Evolutionary conservation across 345 rosid genomes (phyloP), one percentile per base, ranked within the genome.

Genomic region (Ceriops decandra): DNA sequence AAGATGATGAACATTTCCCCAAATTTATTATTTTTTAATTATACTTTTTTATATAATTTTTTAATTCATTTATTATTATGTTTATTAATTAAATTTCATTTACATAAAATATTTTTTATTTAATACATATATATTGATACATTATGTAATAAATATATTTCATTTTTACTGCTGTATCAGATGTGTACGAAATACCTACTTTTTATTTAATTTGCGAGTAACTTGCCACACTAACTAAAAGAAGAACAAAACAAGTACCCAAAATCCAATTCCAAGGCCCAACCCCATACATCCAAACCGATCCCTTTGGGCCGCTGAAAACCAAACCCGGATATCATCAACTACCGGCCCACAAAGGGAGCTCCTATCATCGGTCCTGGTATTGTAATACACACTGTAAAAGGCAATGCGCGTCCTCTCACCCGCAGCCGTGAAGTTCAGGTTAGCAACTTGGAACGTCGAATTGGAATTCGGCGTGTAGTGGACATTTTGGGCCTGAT

Each of bases 301-400:
- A 62, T 28, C 59, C 61, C 74, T 67, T 19, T 72, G 24, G 5
- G 87, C 81, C 31, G 76, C 78, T 0, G 96, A 83, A 74, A 81
- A 87, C 97, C 96, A 88, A 10, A 95, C 97, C 67, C 86, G 79
- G 10, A 95, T 84, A 61, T 91, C 88, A 19, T 95, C 99, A 57
- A 95, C 82, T 68, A 95, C 99, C 1, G 99, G 99, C 62, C 99
- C 99, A 15, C 99, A 95, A 28, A 95, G 71, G 2, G 99, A 95
- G 84, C 97, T 91, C 99, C 88, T 86, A 75, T 91, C 99, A 66
- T 95, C 97, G 0, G 81, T 87, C 85, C 97, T 87, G 3, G 97
- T 91, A 36, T 95, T 95, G 77, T 95, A 95, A 69, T 95, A 95
- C 66, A 95, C 81, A 15, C 99, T 91, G 72, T 82, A 95, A 77